A percentile compares a stretch with the other conserved stretches of the same genome.
These are phyloP conservation scores for Neurospora intermedia DNA, from an alignment of 495 filamentous ascomycete species.

Conservation along the genomic window DNA sequence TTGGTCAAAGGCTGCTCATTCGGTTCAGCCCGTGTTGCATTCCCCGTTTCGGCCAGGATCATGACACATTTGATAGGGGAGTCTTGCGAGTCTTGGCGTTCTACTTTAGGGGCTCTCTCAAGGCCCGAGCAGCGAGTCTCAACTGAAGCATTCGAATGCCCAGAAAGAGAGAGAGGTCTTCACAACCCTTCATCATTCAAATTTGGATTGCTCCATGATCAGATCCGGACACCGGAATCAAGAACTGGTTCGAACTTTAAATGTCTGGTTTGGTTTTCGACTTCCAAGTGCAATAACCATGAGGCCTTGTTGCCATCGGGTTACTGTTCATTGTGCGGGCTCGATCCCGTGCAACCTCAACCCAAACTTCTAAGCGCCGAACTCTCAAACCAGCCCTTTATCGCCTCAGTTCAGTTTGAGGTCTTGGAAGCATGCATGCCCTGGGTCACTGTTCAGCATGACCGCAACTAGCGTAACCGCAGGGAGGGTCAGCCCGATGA, in stretches of 20 bases:
- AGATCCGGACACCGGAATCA: not conserved
- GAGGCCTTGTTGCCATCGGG: not conserved
- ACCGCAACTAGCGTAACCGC: not conserved
- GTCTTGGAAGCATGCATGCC: not conserved
- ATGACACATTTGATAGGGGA: conserved; percentile 11
- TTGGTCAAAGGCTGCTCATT: not conserved
- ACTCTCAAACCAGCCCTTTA: not conserved
- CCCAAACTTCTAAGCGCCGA: not conserved
- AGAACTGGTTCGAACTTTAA: not conserved
- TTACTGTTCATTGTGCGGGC: not conserved
- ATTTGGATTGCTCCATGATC: not conserved
- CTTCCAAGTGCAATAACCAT: not conserved
- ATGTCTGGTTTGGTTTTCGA: not conserved
- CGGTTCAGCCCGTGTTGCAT: conserved; percentile 16
- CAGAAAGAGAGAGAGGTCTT: not conserved
- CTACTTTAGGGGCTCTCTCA: not conserved
- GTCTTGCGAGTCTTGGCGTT: not conserved
- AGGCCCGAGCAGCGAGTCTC: not conserved
- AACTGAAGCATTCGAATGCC: not conserved
- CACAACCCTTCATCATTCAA: not conserved
- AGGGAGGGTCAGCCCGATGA: not conserved
- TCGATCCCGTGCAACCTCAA: not conserved
- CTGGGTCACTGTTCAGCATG: not conserved
- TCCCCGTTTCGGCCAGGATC: conserved; percentile 22
- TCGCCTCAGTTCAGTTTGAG: not conserved